Evolutionary conservation across 2,329 filamentous ascomycete species (phyloP).

Genomic region (Lasiodiplodia hormozganensis): DNA sequence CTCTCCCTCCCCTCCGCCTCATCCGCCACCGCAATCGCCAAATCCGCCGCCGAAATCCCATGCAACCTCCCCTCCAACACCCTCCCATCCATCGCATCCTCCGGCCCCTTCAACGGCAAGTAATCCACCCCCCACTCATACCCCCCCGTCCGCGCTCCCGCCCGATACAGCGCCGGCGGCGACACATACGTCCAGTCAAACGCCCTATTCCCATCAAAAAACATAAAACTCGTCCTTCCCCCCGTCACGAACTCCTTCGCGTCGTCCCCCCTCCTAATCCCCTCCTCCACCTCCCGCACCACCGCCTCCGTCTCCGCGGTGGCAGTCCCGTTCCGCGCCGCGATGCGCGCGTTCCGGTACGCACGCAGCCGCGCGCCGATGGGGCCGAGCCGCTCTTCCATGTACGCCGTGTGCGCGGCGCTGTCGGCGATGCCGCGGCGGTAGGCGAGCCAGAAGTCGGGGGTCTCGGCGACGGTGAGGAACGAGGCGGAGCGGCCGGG

Average conservation of each 20-base stretch:
- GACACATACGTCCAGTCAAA: slow-evolving; percentile 46
- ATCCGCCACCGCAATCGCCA: slow-evolving; percentile 46
- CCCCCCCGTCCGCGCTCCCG: slow-evolving; percentile 41
- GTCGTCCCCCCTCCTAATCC: slow-evolving; percentile 36
- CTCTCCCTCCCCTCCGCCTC: slow-evolving; percentile 40
- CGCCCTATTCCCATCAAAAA: slow-evolving; percentile 44
- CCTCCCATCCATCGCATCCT: slow-evolving; percentile 35
- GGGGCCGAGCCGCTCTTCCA: slow-evolving; percentile 44
- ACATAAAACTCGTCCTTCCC: slow-evolving; percentile 44
- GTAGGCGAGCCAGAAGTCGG: slow-evolving; percentile 45
- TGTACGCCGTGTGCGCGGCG: slow-evolving; percentile 43
- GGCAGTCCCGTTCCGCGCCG: slow-evolving; percentile 31
- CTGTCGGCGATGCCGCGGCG: slow-evolving; percentile 44
- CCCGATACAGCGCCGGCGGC: slow-evolving; percentile 43
- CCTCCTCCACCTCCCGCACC: slow-evolving; percentile 31
- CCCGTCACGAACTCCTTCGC: slow-evolving; percentile 44
- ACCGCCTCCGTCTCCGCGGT: slow-evolving; percentile 1
- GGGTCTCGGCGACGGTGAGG: slow-evolving; percentile 39
- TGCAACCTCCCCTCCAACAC: slow-evolving; percentile 42
- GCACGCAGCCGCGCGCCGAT: slow-evolving; percentile 38
- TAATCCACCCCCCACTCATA: slow-evolving; percentile 44
- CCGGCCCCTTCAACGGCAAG: slow-evolving; percentile 37
- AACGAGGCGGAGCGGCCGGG: slow-evolving; percentile 32
- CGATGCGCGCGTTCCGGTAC: slow-evolving; percentile 40
- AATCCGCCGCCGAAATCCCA: slow-evolving; percentile 43